Evolutionary conservation across 202 grass and related monocot species (phyloP).

Genomic region (Carex sylvatica): DNA sequence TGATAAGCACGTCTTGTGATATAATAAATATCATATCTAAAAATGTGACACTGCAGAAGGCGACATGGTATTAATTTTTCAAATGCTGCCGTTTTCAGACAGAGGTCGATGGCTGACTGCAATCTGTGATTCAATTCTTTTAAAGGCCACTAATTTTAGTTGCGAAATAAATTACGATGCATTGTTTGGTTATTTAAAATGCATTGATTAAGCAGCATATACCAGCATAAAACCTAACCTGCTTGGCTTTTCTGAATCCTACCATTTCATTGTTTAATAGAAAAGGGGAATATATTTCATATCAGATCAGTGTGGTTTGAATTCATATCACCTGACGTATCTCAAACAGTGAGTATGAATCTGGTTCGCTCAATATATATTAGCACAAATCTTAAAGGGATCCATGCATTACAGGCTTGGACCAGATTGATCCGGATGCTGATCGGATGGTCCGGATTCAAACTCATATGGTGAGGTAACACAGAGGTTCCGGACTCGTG

Average conservation of each 20-base stretch:
- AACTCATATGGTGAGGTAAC: too few species aligned
- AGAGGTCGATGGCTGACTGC: neutral
- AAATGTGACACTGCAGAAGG: conserved; percentile 15
- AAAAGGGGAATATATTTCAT: neutral
- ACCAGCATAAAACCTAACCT: neutral
- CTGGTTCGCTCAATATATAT: too few species aligned
- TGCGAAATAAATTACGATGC: neutral
- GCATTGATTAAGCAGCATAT: neutral
- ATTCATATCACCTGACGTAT: too few species aligned
- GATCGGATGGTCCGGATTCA: too few species aligned
- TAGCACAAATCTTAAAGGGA: too few species aligned
- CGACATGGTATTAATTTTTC: conserved; percentile 10
- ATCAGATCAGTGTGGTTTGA: neutral
- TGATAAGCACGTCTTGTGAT: neutral
- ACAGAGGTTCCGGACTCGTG: too few species aligned
- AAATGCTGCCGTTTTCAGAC: neutral
- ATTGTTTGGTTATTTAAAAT: neutral
- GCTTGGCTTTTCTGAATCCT: neutral
- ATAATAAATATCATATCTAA: conserved; percentile 15
- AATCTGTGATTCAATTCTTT: neutral
- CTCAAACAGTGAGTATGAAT: too few species aligned
- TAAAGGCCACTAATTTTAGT: neutral
- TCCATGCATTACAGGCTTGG: too few species aligned
- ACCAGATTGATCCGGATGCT: too few species aligned
- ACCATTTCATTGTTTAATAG: neutral